A percentile compares a stretch with the other conserved stretches of the same genome.
phyloP scores from a whole-genome alignment of 768 basidiomycete genomes.

The Pluteus cervinus region DNA sequence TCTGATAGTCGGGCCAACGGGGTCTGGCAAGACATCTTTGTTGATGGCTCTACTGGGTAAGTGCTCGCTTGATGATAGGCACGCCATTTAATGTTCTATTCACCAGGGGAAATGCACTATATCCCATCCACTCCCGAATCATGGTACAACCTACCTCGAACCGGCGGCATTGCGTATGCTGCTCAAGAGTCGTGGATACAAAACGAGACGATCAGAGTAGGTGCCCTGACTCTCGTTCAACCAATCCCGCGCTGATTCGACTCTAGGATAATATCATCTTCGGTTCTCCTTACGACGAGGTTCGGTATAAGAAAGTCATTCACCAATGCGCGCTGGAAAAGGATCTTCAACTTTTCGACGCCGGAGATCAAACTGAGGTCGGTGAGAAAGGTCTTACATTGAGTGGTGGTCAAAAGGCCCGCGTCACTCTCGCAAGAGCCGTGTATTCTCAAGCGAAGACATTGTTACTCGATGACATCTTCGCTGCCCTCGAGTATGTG shows the following conservation, averaged over 20 bases:
- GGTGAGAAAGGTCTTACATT: slow-evolving; percentile 51
- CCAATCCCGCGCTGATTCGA: too few relatives aligned
- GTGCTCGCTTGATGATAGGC: not conserved
- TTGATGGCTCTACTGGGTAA: too few relatives aligned
- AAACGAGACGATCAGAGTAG: too few relatives aligned
- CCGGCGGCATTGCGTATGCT: slow-evolving; percentile 69
- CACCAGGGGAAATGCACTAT: too few relatives aligned
- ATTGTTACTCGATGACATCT: slow-evolving; percentile 67
- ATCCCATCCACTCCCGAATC: slow-evolving; percentile 40
- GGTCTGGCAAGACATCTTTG: too few relatives aligned
- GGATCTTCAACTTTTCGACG: slow-evolving; percentile 62
- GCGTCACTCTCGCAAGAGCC: slow-evolving; percentile 38
- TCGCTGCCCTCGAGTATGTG: slow-evolving; percentile 50
- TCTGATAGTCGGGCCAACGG: too few relatives aligned
- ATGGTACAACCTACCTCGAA: too few relatives aligned
- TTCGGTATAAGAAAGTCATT: too few relatives aligned
- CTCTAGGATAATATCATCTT: too few relatives aligned
- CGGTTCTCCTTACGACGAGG: too few relatives aligned
- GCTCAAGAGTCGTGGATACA: too few relatives aligned
- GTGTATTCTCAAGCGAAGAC: slow-evolving; percentile 49
- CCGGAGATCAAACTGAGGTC: slow-evolving; percentile 47
- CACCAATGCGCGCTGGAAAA: slow-evolving; percentile 47
- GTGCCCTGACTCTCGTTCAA: too few relatives aligned
- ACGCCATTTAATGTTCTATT: not conserved
- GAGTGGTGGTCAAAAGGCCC: slow-evolving; percentile 37